Conservation (phyloP, 345 rosid genomes). For the Hypericum androsaemum region DNA sequence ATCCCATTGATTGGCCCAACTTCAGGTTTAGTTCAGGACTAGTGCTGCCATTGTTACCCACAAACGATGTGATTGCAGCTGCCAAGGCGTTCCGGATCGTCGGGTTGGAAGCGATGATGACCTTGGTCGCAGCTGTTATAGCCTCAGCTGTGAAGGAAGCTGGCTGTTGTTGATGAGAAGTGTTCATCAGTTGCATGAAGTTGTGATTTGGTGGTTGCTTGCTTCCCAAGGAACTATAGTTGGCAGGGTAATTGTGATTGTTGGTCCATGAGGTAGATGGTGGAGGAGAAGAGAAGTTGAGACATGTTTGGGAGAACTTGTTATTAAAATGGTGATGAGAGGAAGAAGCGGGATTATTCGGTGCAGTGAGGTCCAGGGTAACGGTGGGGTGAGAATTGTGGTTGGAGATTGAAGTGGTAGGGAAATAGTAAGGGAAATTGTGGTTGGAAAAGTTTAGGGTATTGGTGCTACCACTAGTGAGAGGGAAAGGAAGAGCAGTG, state of each 20-base stretch:
- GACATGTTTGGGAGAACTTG: constrained; percentile 18
- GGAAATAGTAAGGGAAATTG: not conserved
- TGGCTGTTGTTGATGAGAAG: constrained; percentile 8
- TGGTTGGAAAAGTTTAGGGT: no score
- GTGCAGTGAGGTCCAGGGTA: constrained; percentile 64
- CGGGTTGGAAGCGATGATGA: constrained; percentile 23
- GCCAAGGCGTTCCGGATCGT: constrained; percentile 28
- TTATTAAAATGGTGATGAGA: constrained; percentile 2
- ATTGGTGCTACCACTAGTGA: no score
- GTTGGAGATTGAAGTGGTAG: constrained; percentile 3
- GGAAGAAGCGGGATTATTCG: constrained; percentile 9
- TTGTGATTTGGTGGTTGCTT: no score
- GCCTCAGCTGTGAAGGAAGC: constrained; percentile 11
- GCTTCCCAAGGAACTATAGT: not conserved
- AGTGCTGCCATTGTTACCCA: constrained; percentile 11
- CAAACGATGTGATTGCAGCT: constrained; percentile 27
- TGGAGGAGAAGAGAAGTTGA: constrained; percentile 26
- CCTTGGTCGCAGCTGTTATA: constrained; percentile 26
- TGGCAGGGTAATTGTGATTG: constrained; percentile 1
- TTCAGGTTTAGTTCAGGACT: constrained; percentile 13
- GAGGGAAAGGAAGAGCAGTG: no score
- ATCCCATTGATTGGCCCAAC: constrained; percentile 4
- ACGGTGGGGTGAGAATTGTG: constrained; percentile 50
- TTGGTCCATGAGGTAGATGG: not conserved
- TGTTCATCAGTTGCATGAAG: constrained; percentile 9